These are phyloP conservation scores for Colletotrichum shisoi DNA, from an alignment of 2,329 filamentous ascomycete genomes.

Conservation along the genomic window DNA sequence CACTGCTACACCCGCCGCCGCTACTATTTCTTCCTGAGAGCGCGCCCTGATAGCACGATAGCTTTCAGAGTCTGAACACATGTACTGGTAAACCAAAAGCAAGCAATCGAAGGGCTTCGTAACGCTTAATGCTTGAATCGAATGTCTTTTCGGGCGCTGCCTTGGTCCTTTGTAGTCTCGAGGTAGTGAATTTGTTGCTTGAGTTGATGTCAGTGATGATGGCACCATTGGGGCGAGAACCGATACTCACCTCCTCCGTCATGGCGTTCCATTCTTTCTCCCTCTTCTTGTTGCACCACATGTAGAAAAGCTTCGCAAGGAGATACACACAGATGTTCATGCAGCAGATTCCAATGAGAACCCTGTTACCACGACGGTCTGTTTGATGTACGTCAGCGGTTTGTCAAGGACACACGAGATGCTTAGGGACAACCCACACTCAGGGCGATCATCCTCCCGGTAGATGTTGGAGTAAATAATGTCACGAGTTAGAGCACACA, in stretches of 20 bases:
- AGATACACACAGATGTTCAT: constrained; percentile 50
- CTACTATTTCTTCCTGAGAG: too few relatives aligned
- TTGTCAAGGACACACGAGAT: too few relatives aligned
- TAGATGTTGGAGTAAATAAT: constrained; percentile 59
- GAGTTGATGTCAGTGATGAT: not conserved
- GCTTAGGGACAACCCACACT: constrained; percentile 41
- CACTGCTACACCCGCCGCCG: too few relatives aligned
- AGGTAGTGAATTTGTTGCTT: constrained; percentile 34
- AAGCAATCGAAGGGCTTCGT: not conserved
- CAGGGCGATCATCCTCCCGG: constrained; percentile 55
- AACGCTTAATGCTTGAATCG: constrained; percentile 29
- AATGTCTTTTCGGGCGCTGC: constrained; percentile 35
- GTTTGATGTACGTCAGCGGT: not conserved
- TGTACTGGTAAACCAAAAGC: not conserved
- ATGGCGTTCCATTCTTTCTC: constrained; percentile 59
- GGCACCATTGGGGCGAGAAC: too few relatives aligned
- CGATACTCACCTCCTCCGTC: constrained; percentile 47
- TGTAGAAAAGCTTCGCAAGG: constrained; percentile 62
- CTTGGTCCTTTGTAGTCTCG: constrained; percentile 38
- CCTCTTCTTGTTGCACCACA: constrained; percentile 57
- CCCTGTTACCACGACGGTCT: constrained; percentile 38
- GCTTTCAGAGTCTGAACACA: not conserved
- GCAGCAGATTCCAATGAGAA: constrained; percentile 42
- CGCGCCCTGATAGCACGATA: not conserved
- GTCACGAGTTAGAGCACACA: too few relatives aligned